A percentile compares a stretch with the other conserved stretches of the same genome.
Evolutionary conservation across 2,329 filamentous ascomycete species (phyloP).

Genomic region (Eurotiales sp.): DNA sequence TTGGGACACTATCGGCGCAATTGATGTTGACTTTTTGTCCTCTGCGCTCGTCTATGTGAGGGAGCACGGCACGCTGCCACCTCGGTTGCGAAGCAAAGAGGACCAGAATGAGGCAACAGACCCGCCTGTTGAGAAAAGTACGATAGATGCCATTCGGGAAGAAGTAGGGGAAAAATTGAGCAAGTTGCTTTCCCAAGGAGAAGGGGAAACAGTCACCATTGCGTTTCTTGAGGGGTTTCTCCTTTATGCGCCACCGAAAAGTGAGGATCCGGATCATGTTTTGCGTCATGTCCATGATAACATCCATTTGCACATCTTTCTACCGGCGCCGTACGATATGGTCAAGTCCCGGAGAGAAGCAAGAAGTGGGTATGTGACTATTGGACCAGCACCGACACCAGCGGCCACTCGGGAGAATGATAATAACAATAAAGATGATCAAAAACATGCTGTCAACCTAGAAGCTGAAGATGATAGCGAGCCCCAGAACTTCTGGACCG

Average conservation of each 20-base stretch:
- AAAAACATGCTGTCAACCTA: slow-evolving; percentile 24
- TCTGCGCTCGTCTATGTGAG: slow-evolving; percentile 68
- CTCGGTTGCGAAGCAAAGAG: slow-evolving; percentile 53
- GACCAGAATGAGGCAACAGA: slow-evolving; percentile 55
- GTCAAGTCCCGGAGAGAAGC: slow-evolving; percentile 39
- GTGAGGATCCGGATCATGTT: slow-evolving; percentile 22
- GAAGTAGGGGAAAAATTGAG: slow-evolving; percentile 18
- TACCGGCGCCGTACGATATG: slow-evolving; percentile 62
- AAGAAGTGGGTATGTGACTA: slow-evolving; percentile 46
- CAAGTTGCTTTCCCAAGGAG: background rate
- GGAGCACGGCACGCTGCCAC: slow-evolving; percentile 54
- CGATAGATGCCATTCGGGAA: slow-evolving; percentile 23
- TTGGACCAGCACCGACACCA: slow-evolving; percentile 35
- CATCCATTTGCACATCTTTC: slow-evolving; percentile 73
- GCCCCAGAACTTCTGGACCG: slow-evolving; percentile 83
- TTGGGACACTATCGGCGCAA: slow-evolving; percentile 83
- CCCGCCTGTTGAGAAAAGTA: slow-evolving; percentile 28
- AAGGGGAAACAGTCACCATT: slow-evolving; percentile 41
- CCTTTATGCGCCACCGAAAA: slow-evolving; percentile 58
- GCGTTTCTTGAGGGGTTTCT: slow-evolving; percentile 87
- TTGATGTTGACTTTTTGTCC: slow-evolving; percentile 68
- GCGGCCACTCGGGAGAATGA: slow-evolving; percentile 2
- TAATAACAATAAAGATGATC: background rate
- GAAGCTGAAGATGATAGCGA: slow-evolving; percentile 28
- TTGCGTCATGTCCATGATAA: slow-evolving; percentile 28